These are phyloP conservation scores for Amanita subjunquillea DNA, from an alignment of 768 basidiomycete species.

Conservation along the genomic window DNA sequence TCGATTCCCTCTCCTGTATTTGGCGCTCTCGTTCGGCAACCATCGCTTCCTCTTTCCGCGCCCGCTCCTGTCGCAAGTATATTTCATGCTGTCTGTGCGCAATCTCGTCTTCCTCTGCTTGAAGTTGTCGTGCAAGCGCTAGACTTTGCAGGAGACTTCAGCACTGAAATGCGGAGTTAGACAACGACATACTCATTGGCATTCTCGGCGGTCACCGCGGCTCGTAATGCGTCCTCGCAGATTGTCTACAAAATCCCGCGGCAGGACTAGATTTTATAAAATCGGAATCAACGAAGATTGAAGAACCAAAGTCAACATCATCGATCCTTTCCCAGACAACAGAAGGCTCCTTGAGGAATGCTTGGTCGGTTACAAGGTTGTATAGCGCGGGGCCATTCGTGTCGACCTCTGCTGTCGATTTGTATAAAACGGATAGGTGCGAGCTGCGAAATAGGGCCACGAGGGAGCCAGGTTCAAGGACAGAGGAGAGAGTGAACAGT, in stretches of 20 bases:
- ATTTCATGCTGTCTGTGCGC: slow-evolving; percentile 28
- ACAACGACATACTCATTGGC: slow-evolving; percentile 47
- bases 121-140: slow-evolving; percentile 65
- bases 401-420: slow-evolving; percentile 24
- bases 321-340: slow-evolving; percentile 90
- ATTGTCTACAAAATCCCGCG: slow-evolving; percentile 73
- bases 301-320: slow-evolving; percentile 74
- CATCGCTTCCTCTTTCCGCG: slow-evolving; percentile 14
- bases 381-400: slow-evolving; percentile 40
- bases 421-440: slow-evolving; percentile 83
- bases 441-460: slow-evolving; percentile 90
- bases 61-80: slow-evolving; percentile 15
- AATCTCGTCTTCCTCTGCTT: slow-evolving; percentile 66
- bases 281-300: slow-evolving; percentile 68
- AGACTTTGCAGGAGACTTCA: slow-evolving; percentile 28
- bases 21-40: slow-evolving; percentile 15
- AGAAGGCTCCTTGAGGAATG: slow-evolving; percentile 65
- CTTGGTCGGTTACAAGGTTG: slow-evolving; percentile 77
- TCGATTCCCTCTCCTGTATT: slow-evolving; percentile 17
- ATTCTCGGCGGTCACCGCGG: slow-evolving; percentile 31
- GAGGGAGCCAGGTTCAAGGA: slow-evolving; percentile 40
- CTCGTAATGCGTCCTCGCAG: slow-evolving; percentile 51
- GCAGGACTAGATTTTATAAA: slow-evolving; percentile 56
- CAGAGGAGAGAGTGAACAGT: slow-evolving; percentile 66
- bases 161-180: background rate